These are phyloP conservation scores for Fraxinus xanthoxyloides DNA, from an alignment of 305 asterid genomes.

Conservation along the genomic window DNA sequence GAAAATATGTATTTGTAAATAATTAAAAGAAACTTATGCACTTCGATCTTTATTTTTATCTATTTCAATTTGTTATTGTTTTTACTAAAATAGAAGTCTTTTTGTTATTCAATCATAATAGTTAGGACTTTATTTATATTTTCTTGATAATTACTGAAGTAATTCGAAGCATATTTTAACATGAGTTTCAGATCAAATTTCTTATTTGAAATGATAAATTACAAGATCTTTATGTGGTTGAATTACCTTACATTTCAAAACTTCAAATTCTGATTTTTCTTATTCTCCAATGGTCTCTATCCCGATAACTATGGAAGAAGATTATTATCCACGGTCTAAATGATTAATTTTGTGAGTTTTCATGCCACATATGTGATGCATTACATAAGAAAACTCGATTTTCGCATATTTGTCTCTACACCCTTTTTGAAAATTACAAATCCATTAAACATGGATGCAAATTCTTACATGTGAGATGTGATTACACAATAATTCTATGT, in stretches of 20 bases:
- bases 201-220: no score
- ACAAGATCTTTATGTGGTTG: no score
- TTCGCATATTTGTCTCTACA: background rate
- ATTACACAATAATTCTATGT: slow-evolving; percentile 16
- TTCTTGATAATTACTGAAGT: background rate
- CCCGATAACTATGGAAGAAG: no score
- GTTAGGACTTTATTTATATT: background rate
- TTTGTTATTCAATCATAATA: background rate
- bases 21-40: background rate
- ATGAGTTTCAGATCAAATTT: no score
- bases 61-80: background rate
- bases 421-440: slow-evolving; percentile 14
- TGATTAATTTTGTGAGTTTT: no score
- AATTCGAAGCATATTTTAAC: no score
- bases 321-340: no score
- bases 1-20: background rate
- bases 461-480: slow-evolving; percentile 21
- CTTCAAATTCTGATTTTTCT: no score
- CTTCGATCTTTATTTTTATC: background rate
- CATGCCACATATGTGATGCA: no score
- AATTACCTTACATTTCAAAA: no score
- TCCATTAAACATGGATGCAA: slow-evolving; percentile 19
- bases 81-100: background rate
- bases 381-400: slow-evolving; percentile 23
- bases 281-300: no score